Evolutionary conservation across 139 green algal species (phyloP).

Genomic region (Zygnema cylindricum): DNA sequence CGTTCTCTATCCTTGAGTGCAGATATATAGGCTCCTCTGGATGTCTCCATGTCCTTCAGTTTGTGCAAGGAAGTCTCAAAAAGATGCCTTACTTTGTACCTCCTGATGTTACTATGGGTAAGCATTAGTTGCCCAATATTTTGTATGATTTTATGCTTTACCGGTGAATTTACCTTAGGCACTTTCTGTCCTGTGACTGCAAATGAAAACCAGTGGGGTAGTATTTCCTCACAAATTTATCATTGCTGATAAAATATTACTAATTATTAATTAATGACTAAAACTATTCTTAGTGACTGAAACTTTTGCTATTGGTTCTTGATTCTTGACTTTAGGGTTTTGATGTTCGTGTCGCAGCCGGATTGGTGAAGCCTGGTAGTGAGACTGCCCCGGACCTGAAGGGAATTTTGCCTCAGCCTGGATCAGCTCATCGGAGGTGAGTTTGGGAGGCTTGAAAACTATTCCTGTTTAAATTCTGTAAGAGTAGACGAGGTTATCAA

Average conservation of each 20-base stretch:
- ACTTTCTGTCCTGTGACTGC: too few species aligned
- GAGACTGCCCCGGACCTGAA: background rate
- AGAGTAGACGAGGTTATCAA: too few species aligned
- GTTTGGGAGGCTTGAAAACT: background rate
- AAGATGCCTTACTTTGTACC: background rate
- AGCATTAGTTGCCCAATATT: background rate
- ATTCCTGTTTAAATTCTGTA: too few species aligned
- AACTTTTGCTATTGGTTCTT: too few species aligned
- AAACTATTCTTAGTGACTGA: too few species aligned
- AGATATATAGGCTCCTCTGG: constrained; percentile 34
- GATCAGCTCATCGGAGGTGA: constrained; percentile 9
- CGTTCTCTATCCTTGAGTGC: background rate
- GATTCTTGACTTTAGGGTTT: too few species aligned
- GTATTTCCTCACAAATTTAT: too few species aligned
- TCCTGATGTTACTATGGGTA: constrained; percentile 7
- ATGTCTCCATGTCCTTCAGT: constrained; percentile 9
- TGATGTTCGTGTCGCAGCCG: too few species aligned
- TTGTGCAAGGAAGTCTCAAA: background rate
- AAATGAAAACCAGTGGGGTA: too few species aligned
- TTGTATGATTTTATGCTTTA: constrained; percentile 1
- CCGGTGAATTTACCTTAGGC: too few species aligned
- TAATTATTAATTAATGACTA: too few species aligned
- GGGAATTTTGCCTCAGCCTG: constrained; percentile 3
- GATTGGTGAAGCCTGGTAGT: constrained; percentile 1
- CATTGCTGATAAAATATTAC: too few species aligned